Evolutionary conservation across 116 monocot genomes (phyloP).

Genomic region (Papilionanthe hybrid): DNA sequence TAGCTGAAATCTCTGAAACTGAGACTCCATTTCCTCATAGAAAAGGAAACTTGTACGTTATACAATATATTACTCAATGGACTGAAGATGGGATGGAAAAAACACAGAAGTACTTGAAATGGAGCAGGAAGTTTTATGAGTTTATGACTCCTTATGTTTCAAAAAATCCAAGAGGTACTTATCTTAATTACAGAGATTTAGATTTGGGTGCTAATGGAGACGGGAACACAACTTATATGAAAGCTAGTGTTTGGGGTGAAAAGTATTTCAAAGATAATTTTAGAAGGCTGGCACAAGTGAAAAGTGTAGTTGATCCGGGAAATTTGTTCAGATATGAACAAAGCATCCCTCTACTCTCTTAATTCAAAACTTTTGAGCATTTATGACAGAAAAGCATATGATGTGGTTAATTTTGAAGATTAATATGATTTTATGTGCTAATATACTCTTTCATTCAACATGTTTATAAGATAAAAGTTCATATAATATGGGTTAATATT

Average conservation of each 20-base stretch:
- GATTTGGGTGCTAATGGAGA: conserved; percentile 26
- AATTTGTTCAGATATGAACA: conserved; percentile 29
- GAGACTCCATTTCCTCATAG: conserved; percentile 35
- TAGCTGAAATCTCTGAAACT: conserved; percentile 16
- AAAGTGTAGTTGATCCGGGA: conserved; percentile 15
- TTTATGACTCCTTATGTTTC: conserved; percentile 37
- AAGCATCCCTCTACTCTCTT: conserved; percentile 19
- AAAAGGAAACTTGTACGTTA: conserved; percentile 21
- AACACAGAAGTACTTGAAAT: conserved; percentile 11
- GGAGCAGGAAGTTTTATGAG: conserved; percentile 27
- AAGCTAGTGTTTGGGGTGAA: conserved; percentile 13
- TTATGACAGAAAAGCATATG: not conserved
- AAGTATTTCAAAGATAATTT: conserved; percentile 26
- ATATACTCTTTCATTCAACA: conserved; percentile 39
- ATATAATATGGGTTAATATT: no score
- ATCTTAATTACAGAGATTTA: conserved; percentile 36
- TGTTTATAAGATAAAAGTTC: conserved; percentile 6
- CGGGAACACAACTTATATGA: not conserved
- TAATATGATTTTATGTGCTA: no score
- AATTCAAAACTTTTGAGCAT: not conserved
- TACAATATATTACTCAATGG: conserved; percentile 25
- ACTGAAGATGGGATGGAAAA: not conserved
- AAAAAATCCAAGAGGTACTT: conserved; percentile 27
- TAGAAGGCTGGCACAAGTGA: conserved; percentile 13
- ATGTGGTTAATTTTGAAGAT: not conserved